These are phyloP conservation scores for Ascocoryne sarcoides DNA, from an alignment of 2,329 filamentous ascomycete genomes.

Conservation along the genomic window DNA sequence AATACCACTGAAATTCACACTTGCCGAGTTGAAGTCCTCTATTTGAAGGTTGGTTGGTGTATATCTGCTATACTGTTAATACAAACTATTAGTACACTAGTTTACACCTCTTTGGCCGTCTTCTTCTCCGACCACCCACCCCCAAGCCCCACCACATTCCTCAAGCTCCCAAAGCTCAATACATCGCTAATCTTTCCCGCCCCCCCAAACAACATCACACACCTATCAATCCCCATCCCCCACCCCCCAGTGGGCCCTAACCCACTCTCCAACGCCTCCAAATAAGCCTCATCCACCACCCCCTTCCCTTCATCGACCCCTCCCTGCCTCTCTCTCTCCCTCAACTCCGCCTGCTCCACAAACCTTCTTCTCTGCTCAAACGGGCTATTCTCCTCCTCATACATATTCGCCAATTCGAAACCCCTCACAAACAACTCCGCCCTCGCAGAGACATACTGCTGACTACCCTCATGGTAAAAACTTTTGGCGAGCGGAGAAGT, in stretches of 20 bases:
- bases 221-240: conserved; percentile 85
- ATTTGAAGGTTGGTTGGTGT: too few species aligned
- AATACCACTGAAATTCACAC: too few species aligned
- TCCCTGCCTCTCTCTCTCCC: conserved; percentile 16
- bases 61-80: too few species aligned
- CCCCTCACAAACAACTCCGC: conserved; percentile 77
- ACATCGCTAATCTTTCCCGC: conserved; percentile 75
- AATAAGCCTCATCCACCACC: conserved; percentile 57
- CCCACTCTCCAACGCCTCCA: conserved; percentile 77
- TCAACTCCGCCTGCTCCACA: conserved; percentile 43
- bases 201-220: conserved; percentile 85
- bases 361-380: conserved; percentile 82
- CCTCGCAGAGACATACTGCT: conserved; percentile 69
- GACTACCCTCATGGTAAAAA: conserved; percentile 42
- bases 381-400: conserved; percentile 95
- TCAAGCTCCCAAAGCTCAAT: conserved; percentile 78
- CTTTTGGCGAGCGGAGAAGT: conserved; percentile 90
- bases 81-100: too few species aligned
- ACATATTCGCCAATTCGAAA: conserved; percentile 87
- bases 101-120: too few species aligned
- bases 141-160: conserved; percentile 49
- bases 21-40: too few species aligned
- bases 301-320: conserved; percentile 24
- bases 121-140: too few species aligned
- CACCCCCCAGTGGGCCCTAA: conserved; percentile 94